Base-by-base conservation (phyloP, 2,329 filamentous ascomycete species). In the Aureobasidium sp. region DNA sequence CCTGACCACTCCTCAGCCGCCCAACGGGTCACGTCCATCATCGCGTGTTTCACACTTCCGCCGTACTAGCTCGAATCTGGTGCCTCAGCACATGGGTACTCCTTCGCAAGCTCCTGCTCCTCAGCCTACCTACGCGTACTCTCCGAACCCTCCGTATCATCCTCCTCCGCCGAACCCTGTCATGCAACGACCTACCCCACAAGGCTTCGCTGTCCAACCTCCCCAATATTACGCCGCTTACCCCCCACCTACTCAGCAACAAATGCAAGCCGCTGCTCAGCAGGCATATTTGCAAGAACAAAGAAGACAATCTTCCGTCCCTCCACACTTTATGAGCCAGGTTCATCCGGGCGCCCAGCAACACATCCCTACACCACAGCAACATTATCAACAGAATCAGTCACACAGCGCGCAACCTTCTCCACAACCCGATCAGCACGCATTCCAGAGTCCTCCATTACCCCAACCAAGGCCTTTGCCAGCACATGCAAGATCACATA, bases 141-240 rank as follows among this genome's bases (percentile, higher is more conserved):
- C 95, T 80, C 86, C 89, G 3, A 91, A 94, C 66, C 89, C 89
- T 42, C 85, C 89, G 37, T 96, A 96, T 75, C 90, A 91, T 69
- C 70, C 68, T 10, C 60, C 53, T 13, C 75, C 79, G 56, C 75
- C 79, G 20, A 51, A 50, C 29, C 74, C 75, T 63, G 76, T 78
- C 67, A 81, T 80, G 71, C 78, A 77, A 23, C 75, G 76, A 27
- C 70, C 72, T 46, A 75, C 65, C 64, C 46, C 53, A 42, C 51
- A 62, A 59, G 39, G 68, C 68, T 26, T 64, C 64, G 26, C 67
- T 68, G 60, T 62, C 9, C 60, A 62, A 15, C 44, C 57, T 20
- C 36, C 57, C 20, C 20, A 32, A 42, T 60, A 60, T 66, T 71
- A 66, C 26, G 70, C 72, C 51, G 66, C 66, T 15, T 61, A 65